phyloP scores from a whole-genome alignment of 2,329 filamentous ascomycete species.

The Penicillium sp. region DNA sequence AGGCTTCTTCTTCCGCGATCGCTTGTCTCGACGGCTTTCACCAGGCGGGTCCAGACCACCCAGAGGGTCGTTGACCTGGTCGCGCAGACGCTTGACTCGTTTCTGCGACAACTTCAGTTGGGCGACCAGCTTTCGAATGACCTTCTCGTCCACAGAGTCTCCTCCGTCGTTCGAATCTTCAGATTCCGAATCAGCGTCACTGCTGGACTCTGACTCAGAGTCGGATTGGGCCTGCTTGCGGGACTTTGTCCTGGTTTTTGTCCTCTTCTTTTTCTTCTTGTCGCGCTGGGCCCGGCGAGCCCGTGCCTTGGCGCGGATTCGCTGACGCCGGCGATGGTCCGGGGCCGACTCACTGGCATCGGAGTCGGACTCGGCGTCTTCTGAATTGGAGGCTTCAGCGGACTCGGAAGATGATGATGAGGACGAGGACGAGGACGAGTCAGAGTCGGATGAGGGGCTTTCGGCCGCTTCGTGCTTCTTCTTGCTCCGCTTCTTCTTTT shows the following conservation, averaged over 20 bases:
- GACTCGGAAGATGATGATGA: slow-evolving; percentile 12
- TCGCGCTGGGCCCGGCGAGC: slow-evolving; percentile 34
- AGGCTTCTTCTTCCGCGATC: slow-evolving; percentile 47
- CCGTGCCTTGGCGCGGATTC: slow-evolving; percentile 40
- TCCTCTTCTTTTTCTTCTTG: slow-evolving; percentile 25
- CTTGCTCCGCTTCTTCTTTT: slow-evolving; percentile 22
- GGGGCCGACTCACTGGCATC: slow-evolving; percentile 25
- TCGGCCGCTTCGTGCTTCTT: slow-evolving; percentile 12
- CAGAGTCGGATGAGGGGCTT: slow-evolving; percentile 19
- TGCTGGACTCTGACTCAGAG: slow-evolving; percentile 10
- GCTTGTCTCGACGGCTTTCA: slow-evolving; percentile 20
- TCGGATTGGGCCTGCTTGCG: slow-evolving; percentile 30
- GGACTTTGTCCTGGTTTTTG: slow-evolving; percentile 41
- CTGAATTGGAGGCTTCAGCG: slow-evolving; percentile 18
- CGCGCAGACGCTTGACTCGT: slow-evolving; percentile 30
- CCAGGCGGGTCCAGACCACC: slow-evolving; percentile 28
- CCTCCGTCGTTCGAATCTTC: slow-evolving; percentile 29
- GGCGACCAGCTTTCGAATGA: slow-evolving; percentile 31
- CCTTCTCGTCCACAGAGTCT: slow-evolving; percentile 35
- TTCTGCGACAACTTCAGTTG: slow-evolving; percentile 39
- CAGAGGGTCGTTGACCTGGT: slow-evolving; percentile 32
- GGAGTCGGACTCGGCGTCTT: slow-evolving; percentile 20
- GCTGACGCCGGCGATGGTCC: slow-evolving; percentile 35
- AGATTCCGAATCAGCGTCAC: slow-evolving; percentile 5
- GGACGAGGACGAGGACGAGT: slow-evolving; percentile 6